Evolutionary conservation across 805 yeast species (phyloP).

Genomic region (Kodamaea kaohsiungensis): DNA sequence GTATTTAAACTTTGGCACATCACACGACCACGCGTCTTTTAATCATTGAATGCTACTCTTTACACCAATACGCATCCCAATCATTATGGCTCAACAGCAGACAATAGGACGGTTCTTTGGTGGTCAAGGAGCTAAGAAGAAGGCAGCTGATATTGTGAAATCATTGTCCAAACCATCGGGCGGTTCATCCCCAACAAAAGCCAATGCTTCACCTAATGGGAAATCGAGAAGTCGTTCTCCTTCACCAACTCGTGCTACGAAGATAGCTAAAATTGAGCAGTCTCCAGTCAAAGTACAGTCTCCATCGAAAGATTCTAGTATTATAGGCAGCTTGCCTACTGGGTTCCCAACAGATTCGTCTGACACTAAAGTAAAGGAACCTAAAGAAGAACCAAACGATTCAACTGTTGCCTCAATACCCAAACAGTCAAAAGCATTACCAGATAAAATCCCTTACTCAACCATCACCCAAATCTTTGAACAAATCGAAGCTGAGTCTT

Average conservation of each 20-base stretch:
- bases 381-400: neutral
- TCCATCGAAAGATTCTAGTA: neutral
- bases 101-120: conserved; percentile 34
- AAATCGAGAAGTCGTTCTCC: conserved; percentile 2
- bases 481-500: conserved; percentile 74
- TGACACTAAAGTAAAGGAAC: neutral
- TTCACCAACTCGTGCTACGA: neutral
- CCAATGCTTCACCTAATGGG: neutral
- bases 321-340: neutral
- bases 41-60: neutral
- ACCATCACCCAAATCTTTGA: conserved; percentile 68
- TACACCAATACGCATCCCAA: neutral
- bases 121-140: conserved; percentile 1
- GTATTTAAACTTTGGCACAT: neutral
- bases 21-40: neutral
- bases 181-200: neutral
- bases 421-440: neutral
- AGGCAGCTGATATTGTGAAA: neutral
- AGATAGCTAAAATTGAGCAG: neutral
- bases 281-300: neutral
- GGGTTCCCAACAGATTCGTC: neutral
- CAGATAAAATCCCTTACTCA: conserved; percentile 21
- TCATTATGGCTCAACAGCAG: conserved; percentile 28
- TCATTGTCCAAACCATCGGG: conserved; percentile 1
- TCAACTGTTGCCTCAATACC: neutral